These are phyloP conservation scores for Orbilia brochopaga DNA, from an alignment of 2,329 filamentous ascomycete genomes.

Conservation along the genomic window DNA sequence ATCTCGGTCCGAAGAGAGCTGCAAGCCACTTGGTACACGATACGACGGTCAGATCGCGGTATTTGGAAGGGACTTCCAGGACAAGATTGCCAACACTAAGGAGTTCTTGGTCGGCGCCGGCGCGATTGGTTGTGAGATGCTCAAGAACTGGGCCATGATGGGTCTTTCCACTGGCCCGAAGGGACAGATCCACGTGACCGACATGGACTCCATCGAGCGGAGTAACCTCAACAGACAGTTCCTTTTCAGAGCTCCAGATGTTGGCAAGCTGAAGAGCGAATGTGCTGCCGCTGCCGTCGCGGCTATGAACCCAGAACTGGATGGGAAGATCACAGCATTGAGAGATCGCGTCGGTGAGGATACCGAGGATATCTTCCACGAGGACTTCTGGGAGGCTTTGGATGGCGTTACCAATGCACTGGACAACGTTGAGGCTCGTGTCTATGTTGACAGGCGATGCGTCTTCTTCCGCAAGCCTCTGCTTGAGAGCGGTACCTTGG, in stretches of 20 bases:
- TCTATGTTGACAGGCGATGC: conserved; percentile 93
- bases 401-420: conserved; percentile 96
- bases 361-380: conserved; percentile 92
- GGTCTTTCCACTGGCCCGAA: conserved; percentile 86
- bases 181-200: conserved; percentile 88
- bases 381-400: conserved; percentile 83
- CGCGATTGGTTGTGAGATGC: conserved; percentile 97
- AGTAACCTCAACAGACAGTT: conserved; percentile 98
- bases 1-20: conserved; percentile 80
- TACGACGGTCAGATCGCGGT: conserved; percentile 98
- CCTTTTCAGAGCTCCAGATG: conserved; percentile 89
- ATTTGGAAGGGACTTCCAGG: conserved; percentile 90
- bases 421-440: conserved; percentile 95
- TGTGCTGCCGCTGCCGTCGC: conserved; percentile 88
- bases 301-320: conserved; percentile 91
- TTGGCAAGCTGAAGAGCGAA: conserved; percentile 95
- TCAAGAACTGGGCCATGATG: conserved; percentile 99
- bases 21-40: conserved; percentile 80
- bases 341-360: conserved; percentile 90
- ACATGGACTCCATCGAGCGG: conserved; percentile 99
- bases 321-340: conserved; percentile 81
- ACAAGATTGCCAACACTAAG: conserved; percentile 86
- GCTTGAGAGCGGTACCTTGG: conserved; percentile 95
- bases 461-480: conserved; percentile 98
- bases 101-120: conserved; percentile 95